Evolutionary conservation across 2,329 filamentous ascomycete species (phyloP), one percentile per base, ranked within the genome.

Genomic region (Sporothrix humicola): DNA sequence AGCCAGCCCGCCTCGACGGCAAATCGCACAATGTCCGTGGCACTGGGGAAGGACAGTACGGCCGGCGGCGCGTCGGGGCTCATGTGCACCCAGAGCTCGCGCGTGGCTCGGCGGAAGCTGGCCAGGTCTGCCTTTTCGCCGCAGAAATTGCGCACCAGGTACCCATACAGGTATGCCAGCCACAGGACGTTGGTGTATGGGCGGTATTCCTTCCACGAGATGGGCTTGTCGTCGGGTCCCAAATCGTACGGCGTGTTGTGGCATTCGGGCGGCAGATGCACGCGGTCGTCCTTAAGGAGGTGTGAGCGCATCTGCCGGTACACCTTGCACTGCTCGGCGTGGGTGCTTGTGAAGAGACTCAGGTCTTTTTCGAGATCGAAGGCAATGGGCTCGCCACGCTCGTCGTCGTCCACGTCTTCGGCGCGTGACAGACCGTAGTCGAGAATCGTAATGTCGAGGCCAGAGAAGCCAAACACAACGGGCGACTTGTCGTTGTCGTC

Each of bases 131-230:
- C 82, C 76, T 82, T 84, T 9, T 83, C 81, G 5, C 87, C 87
- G 12, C 77, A 75, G 76, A 88, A 90, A 74, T 85, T 82, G 7
- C 75, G 76, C 2, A 82, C 77, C 73, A 90, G 79, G 79, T 89
- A 90, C 50, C 83, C 81, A 77, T 90, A 90, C 5, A 90, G 81
- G 75, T 90, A 91, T 2, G 88, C 87, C 58, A 91, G 83, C 89
- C 89, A 91, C 20, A 91, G 81, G 1, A 91, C 88, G 75, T 91
- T 91, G 4, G 87, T 90, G 79, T 91, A 91, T 0, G 89, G 88
- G 42, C 84, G 84, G 76, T 87, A 86, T 0, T 81, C 83, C 5
- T 82, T 79, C 89, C 89, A 91, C 1, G 83, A 85, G 12, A 90
- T 82, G 3, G 85, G 80, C n/a, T 72, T 79, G 0, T 85, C 86